These are phyloP conservation scores for Cladochytrium replicatum DNA, from an alignment of 192 early-diverging fungal species.

Conservation along the genomic window DNA sequence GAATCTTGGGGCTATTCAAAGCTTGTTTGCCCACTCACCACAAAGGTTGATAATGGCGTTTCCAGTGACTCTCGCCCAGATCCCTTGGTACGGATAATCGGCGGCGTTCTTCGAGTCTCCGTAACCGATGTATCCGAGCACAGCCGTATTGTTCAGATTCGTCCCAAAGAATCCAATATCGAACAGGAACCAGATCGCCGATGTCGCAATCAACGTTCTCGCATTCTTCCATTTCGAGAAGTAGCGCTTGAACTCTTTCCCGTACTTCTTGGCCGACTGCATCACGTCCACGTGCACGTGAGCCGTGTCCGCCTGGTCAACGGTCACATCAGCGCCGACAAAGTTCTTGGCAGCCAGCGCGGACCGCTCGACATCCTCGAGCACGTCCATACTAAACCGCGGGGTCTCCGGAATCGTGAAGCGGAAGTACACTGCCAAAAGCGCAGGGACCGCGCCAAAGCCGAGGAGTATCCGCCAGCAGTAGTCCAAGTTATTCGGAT, in stretches of 20 bases:
- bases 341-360: constrained; percentile 34
- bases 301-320: constrained; percentile 14
- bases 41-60: constrained; percentile 72
- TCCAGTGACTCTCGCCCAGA: constrained; percentile 40
- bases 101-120: too few relatives aligned
- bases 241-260: constrained; percentile 23
- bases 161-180: constrained; percentile 41
- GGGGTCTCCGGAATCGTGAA: constrained; percentile 78
- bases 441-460: constrained; percentile 64
- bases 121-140: constrained; percentile 13
- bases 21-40: too few relatives aligned
- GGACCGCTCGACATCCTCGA: constrained; percentile 49
- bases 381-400: constrained; percentile 58
- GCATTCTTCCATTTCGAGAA: constrained; percentile 72
- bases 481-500: constrained; percentile 49
- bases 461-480: constrained; percentile 78
- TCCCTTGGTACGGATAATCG: constrained; percentile 48
- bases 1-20: too few relatives aligned
- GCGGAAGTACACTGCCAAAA: constrained; percentile 73
- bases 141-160: constrained; percentile 9
- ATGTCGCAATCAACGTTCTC: constrained; percentile 55
- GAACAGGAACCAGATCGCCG: constrained; percentile 36
- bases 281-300: neutral
- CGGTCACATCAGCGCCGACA: constrained; percentile 19
- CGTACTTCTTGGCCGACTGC: neutral